Evolutionary conservation across 257 asterid species (phyloP), one percentile per base, ranked within the genome.

Genomic region (Mentha longifolia): DNA sequence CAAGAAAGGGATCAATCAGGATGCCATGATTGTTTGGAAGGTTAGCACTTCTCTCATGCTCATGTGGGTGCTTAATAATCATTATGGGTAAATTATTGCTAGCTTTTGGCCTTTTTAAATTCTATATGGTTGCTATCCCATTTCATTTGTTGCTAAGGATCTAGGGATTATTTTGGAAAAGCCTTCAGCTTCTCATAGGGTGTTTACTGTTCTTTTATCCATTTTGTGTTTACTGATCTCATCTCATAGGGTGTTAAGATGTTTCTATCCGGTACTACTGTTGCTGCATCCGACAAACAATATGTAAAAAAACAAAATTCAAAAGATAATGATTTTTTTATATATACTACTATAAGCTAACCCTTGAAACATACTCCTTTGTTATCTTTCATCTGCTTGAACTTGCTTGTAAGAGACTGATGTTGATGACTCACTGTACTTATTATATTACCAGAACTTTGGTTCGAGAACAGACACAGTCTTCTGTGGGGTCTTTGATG

Each of bases 11-110:
- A 71, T 84, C 81, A 92, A 90, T 82, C 97, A 92, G 79, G 98
- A 92, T 77, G 97, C 98, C 61, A 87, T 92, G 97, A 78, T 88
- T 76, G 96, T 92, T 79, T 92, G 97, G 98, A 96, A 90, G 98
- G 97, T 92, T 70, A 71, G 78, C 87, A 70, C 59, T 66, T 78
- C 45, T 69, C 43, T 64, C 77, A n/a, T 60, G 9, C 7, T n/a
- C 13, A 3, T 6, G 37, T 3, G 3, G 8, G 25, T 22, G 25
- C 25, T 22, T 22, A 22, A 22, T 22, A 22, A 22, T 22, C 25
- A 22, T 22, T 22, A 22, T 22, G 25, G 25, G 25, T 22, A 22
- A 22, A 17, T 15, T 28, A 9, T n/a, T 59, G 4, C 28, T 54
- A 52, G 33, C 62, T 28, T 25, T 56, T 25, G 19, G 9, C 41